Conservation (phyloP, 352 stramenopile species). For the Chrysophaeum taylorii region DNA sequence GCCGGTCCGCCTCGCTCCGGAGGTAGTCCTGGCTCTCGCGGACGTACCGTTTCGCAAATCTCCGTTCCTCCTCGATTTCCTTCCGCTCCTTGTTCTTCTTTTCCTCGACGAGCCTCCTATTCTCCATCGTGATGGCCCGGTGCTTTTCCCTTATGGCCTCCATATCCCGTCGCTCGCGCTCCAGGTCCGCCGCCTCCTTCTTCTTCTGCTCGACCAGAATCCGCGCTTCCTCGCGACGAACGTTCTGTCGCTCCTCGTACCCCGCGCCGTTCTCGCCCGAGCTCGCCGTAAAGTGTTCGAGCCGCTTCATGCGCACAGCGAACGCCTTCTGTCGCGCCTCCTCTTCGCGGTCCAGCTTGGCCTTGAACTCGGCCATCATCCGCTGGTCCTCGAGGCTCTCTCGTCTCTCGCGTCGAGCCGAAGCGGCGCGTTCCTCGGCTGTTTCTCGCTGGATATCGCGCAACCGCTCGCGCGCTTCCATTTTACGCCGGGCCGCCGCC, state of each 20-base stretch:
- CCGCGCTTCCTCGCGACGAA: background rate
- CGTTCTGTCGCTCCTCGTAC: background rate
- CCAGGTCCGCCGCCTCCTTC: background rate
- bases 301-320: background rate
- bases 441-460: background rate
- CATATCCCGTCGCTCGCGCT: background rate
- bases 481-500: background rate
- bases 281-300: background rate
- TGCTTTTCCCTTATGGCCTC: background rate
- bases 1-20: background rate
- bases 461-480: background rate
- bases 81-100: background rate
- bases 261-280: background rate
- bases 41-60: background rate
- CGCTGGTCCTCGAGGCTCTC: slow-evolving; percentile 7
- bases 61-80: background rate
- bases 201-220: background rate
- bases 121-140: background rate
- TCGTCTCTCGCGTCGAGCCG: background rate
- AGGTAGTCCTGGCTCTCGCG: background rate
- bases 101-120: background rate
- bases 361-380: background rate
- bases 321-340: background rate
- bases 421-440: background rate
- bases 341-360: background rate